Evolutionary conservation across 345 rosid species (phyloP).

Genomic region (Dovyalis caffra): DNA sequence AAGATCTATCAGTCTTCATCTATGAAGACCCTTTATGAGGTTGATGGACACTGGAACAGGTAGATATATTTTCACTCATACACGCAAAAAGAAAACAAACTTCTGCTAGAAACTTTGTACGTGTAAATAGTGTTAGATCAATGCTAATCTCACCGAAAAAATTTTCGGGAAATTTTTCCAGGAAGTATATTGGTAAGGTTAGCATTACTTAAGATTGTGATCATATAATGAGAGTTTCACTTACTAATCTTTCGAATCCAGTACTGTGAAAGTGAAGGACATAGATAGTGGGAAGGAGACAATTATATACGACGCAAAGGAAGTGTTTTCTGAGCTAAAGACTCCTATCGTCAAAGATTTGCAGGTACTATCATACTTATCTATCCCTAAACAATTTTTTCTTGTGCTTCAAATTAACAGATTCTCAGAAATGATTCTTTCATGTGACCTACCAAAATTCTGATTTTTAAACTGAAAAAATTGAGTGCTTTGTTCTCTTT

Average conservation of each 20-base stretch:
- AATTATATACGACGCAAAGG: conserved; percentile 59
- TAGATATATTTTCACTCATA: conserved; percentile 10
- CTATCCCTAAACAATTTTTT: background rate
- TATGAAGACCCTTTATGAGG: conserved; percentile 38
- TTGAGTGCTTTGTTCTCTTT: background rate
- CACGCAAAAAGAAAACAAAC: too few species aligned
- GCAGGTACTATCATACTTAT: conserved; percentile 38
- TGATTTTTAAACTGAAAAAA: background rate
- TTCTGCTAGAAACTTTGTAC: too few species aligned
- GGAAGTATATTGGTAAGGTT: too few species aligned
- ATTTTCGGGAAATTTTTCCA: background rate
- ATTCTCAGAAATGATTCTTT: background rate
- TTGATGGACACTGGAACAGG: conserved; percentile 84
- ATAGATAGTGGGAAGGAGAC: conserved; percentile 39
- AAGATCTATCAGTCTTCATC: conserved; percentile 55
- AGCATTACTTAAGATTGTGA: too few species aligned
- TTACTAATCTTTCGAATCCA: conserved; percentile 14
- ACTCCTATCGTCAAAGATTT: conserved; percentile 57
- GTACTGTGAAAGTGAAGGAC: conserved; percentile 64
- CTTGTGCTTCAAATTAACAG: background rate
- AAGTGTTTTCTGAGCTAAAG: conserved; percentile 49
- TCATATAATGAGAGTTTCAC: background rate
- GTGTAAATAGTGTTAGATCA: background rate
- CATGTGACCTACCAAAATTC: background rate
- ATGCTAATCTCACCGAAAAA: background rate